Evolutionary conservation across 2,329 filamentous ascomycete species (phyloP).

Genomic region (Exophiala dermatitidis): DNA sequence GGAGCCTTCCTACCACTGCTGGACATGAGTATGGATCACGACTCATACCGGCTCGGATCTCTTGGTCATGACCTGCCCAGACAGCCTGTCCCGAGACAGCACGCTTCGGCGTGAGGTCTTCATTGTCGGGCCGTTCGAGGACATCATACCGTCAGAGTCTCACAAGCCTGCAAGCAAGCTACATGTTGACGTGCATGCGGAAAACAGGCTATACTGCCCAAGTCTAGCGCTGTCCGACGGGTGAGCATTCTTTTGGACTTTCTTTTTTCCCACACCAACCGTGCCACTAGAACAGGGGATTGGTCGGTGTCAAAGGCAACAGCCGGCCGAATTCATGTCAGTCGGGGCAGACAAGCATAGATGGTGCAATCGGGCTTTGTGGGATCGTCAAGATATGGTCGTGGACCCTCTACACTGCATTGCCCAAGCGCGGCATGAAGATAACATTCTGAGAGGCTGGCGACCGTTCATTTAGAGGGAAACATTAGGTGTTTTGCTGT

Average conservation of each 20-base stretch:
- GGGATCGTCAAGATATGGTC: too few species aligned
- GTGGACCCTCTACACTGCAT: too few species aligned
- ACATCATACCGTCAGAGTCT: neutral
- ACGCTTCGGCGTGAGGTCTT: neutral
- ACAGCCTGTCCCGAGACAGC: neutral
- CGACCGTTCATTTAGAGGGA: too few species aligned
- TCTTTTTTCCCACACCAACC: neutral
- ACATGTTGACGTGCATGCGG: conserved; percentile 8
- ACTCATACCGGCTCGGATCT: too few species aligned
- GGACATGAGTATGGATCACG: too few species aligned
- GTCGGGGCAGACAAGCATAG: neutral
- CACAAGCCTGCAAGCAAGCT: conserved; percentile 1
- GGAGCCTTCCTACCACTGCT: too few species aligned
- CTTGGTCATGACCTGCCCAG: neutral
- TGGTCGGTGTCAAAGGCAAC: neutral
- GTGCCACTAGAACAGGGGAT: neutral
- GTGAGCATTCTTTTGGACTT: neutral
- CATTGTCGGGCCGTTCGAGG: neutral
- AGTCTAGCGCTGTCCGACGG: neutral
- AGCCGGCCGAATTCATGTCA: neutral
- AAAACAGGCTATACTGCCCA: neutral
- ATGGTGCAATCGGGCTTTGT: neutral
- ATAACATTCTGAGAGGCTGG: too few species aligned
- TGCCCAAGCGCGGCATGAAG: too few species aligned
- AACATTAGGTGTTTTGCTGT: too few species aligned